Base-by-base conservation (phyloP, 2,329 filamentous ascomycete species). In the Aspergillus melleus region DNA sequence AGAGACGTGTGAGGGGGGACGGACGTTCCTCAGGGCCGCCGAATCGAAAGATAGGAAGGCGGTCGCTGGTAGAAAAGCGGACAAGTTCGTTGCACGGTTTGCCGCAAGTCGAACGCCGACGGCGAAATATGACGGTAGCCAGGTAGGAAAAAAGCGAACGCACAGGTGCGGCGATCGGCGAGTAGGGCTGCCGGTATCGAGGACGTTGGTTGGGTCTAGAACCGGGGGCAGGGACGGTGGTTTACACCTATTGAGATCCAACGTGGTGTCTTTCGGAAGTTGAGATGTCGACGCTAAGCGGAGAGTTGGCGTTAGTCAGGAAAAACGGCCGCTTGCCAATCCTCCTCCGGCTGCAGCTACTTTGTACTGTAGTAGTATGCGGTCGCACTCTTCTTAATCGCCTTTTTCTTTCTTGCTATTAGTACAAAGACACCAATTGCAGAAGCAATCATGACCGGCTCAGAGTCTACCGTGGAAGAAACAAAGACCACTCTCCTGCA, bases 401-500 rank as follows among this genome's bases (percentile, higher is more conserved):
- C 36, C 16, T 16, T 14, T 8, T n/a, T n/a, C 5, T n/a, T 42
- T 42, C 14, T 42, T 42, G 1, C 2, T 29, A 1, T 36, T n/a
- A 9, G n/a, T 16, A 42, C 36, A 22, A 14, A 24, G 1, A 20
- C 44, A 58, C 49, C 49, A 52, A 20, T 49, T 22, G 52, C 55
- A 57, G 51, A 46, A 29, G 26, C 36, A 54, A 66, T 20, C 61
- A 76, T 74, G 71, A 55, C 72, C 16, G 64, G 64, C 56, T 51
- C 65, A 44, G 60, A 72, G 42, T 70, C 72, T 44, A 55, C 68
- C 46, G 61, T 68, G 30, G 72, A 78, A 62, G 62, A 72, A 60
- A 68, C 74, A 10, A 78, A 78, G 61, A 67, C 74, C 60, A 74
- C 77, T 51, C 61, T 77, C 42, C 67, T 77, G 29, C 71, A 76